Percentiles rank a stretch among this genome's conserved stretches.
Conservation (phyloP, 768 basidiomycete genomes). For the Kwoniella dejecticola region DNA sequence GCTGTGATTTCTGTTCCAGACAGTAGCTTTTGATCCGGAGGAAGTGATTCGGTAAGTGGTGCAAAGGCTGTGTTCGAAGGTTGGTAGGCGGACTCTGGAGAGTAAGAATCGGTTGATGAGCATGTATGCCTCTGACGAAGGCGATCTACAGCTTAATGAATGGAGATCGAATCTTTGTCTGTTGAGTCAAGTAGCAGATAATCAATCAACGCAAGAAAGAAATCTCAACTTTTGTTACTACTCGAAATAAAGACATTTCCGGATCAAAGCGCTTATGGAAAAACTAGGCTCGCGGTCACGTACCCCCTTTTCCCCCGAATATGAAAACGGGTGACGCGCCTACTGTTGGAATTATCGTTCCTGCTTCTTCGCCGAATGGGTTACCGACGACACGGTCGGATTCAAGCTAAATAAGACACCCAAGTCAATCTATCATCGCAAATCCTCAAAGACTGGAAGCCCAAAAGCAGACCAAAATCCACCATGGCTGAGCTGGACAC, state of each 20-base stretch:
- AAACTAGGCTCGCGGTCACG: neutral
- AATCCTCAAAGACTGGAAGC: too few species aligned
- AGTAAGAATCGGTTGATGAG: constrained; percentile 12
- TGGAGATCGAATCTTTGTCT: neutral
- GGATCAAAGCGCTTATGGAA: neutral
- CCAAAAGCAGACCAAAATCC: too few species aligned
- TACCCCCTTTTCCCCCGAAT: neutral
- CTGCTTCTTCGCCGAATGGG: too few species aligned
- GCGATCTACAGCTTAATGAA: neutral
- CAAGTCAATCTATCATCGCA: neutral
- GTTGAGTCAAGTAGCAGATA: neutral
- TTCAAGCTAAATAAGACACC: neutral
- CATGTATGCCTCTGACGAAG: constrained; percentile 19
- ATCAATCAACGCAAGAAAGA: neutral
- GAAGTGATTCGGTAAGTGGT: constrained; percentile 8
- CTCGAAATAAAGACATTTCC: neutral
- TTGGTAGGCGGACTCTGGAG: neutral
- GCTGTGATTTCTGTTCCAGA: constrained; percentile 9
- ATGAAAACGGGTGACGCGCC: neutral
- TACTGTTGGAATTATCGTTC: neutral
- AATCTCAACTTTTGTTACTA: neutral
- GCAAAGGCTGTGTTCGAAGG: neutral
- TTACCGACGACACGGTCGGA: too few species aligned
- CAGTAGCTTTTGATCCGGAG: too few species aligned
- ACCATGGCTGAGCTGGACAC: constrained; percentile 26